Evolutionary conservation across 176 grass and related monocot genomes (phyloP).

Genomic region (Aegilops sharonensis): DNA sequence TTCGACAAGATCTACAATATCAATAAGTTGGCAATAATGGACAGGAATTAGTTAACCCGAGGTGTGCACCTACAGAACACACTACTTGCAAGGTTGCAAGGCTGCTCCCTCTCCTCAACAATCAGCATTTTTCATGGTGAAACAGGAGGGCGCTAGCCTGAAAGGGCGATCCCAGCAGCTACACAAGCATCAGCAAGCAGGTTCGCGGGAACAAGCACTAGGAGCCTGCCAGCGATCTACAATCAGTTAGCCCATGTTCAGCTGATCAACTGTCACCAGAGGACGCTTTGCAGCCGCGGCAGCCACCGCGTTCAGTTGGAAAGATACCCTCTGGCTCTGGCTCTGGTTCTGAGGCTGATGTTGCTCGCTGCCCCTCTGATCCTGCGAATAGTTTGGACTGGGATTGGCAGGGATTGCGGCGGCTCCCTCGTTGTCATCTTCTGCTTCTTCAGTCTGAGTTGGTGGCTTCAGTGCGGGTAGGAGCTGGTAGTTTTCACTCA

Average conservation of each 20-base stretch:
- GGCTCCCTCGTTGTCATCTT: slow-evolving; percentile 51
- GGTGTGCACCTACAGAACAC: not conserved
- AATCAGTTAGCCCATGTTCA: slow-evolving; percentile 33
- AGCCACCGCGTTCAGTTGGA: slow-evolving; percentile 64
- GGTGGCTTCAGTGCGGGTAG: slow-evolving; percentile 54
- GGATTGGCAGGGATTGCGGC: slow-evolving; percentile 30
- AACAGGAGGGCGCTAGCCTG: not conserved
- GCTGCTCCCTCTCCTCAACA: not conserved
- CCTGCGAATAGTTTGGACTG: slow-evolving; percentile 32
- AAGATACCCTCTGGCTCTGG: slow-evolving; percentile 70
- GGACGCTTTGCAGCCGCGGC: slow-evolving; percentile 53
- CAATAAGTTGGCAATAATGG: not conserved
- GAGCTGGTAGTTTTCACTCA: slow-evolving; percentile 80
- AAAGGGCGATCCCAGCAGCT: not conserved
- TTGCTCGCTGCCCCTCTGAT: slow-evolving; percentile 50
- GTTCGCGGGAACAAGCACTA: too few relatives aligned
- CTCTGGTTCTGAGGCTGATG: slow-evolving; percentile 22
- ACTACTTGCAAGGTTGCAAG: not conserved
- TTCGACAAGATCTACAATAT: not conserved
- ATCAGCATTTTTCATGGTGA: slow-evolving; percentile 11
- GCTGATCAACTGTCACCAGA: slow-evolving; percentile 44
- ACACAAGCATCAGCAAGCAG: not conserved
- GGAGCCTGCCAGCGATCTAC: not conserved
- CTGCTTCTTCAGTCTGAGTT: slow-evolving; percentile 52
- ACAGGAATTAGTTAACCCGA: not conserved